These are phyloP conservation scores for Podaxis sp. DNA, from an alignment of 768 basidiomycete genomes.

Conservation along the genomic window DNA sequence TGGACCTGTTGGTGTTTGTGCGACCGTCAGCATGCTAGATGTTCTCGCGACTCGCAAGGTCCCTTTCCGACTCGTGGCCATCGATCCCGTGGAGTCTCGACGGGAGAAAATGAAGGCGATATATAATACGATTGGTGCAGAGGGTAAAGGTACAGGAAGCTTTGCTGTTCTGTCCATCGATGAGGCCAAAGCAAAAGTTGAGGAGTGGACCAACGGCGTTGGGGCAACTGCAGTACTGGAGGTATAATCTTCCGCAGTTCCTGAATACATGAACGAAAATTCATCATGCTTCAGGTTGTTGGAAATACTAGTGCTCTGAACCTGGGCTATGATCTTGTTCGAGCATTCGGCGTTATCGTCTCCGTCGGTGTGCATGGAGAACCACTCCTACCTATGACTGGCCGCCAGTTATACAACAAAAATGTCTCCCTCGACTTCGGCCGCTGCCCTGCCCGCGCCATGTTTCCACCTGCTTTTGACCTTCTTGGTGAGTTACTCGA, in stretches of 20 bases:
- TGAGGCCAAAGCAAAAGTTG: constrained; percentile 48
- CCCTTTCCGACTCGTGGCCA: constrained; percentile 57
- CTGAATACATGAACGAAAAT: background rate
- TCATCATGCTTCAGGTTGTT: constrained; percentile 50
- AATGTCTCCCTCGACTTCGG: constrained; percentile 82
- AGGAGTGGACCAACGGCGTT: constrained; percentile 52
- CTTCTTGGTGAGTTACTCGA: constrained; percentile 43
- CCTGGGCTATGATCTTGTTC: constrained; percentile 68
- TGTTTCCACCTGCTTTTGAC: constrained; percentile 72
- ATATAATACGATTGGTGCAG: constrained; percentile 46
- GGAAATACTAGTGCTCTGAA: constrained; percentile 64
- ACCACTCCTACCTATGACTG: constrained; percentile 53
- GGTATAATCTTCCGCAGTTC: constrained; percentile 34
- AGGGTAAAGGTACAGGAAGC: constrained; percentile 45
- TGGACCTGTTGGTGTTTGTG: constrained; percentile 79
- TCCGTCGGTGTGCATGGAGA: constrained; percentile 75
- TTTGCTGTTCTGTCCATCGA: constrained; percentile 53
- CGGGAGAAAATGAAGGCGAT: constrained; percentile 61
- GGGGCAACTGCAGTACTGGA: constrained; percentile 71
- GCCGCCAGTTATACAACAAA: constrained; percentile 65
- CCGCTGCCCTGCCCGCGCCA: constrained; percentile 75
- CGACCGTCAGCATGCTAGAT: constrained; percentile 64
- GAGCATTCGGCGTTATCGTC: constrained; percentile 72
- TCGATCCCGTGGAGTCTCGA: constrained; percentile 60
- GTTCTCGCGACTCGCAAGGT: constrained; percentile 44